Conservation (phyloP, 345 rosid genomes). For the Acer saccharum region DNA sequence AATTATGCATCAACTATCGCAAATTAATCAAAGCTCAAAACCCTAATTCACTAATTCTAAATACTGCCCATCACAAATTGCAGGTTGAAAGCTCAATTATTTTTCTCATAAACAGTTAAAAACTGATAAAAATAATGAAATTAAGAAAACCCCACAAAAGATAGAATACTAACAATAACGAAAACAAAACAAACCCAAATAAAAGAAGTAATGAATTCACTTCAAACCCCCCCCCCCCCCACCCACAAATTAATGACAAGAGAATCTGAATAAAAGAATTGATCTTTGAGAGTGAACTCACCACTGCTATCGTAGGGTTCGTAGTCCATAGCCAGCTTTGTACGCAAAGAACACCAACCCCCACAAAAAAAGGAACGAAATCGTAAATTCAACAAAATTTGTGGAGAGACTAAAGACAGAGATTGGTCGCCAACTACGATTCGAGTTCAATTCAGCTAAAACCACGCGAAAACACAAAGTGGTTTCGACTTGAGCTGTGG, state of each 20-base stretch:
- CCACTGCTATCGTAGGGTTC: conserved; percentile 80
- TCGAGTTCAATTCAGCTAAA: conserved; percentile 1
- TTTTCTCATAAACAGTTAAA: not conserved
- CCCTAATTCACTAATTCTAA: conserved; percentile 1
- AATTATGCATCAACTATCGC: not conserved
- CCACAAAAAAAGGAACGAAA: not conserved
- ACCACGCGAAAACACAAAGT: not conserved
- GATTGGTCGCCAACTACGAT: not conserved
- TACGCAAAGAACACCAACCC: not conserved
- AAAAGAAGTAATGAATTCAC: conserved; percentile 6
- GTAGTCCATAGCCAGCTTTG: conserved; percentile 62
- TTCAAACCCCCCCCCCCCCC: not conserved
- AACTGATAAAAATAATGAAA: not conserved
- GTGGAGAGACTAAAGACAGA: not conserved
- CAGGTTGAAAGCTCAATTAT: not conserved
- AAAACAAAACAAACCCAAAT: not conserved
- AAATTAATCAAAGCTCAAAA: conserved; percentile 1
- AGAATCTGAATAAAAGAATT: conserved; percentile 8
- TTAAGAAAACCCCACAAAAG: not conserved
- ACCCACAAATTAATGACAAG: conserved; percentile 16
- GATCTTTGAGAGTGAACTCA: conserved; percentile 40
- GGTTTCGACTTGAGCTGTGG: not conserved
- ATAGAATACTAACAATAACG: conserved; percentile 15
- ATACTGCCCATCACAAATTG: not conserved
- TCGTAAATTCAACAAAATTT: not conserved